These are phyloP conservation scores for Coemansia asiatica DNA, from an alignment of 192 early-diverging fungal genomes.

Conservation along the genomic window DNA sequence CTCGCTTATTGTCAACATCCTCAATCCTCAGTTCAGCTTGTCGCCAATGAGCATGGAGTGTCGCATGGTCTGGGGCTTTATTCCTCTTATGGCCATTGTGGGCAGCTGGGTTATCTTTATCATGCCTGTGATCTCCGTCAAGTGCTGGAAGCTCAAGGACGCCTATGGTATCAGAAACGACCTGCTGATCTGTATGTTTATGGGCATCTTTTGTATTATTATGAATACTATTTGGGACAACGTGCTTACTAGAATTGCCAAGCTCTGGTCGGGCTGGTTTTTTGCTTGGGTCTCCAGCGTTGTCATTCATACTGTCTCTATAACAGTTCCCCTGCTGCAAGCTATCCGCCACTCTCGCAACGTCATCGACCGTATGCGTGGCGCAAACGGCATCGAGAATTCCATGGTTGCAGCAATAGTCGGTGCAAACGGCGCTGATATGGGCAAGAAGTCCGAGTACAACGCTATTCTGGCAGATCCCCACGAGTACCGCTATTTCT, in stretches of 20 bases:
- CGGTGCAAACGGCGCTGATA: conserved; percentile 17
- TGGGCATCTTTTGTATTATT: conserved; percentile 22
- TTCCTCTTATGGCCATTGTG: conserved; percentile 20
- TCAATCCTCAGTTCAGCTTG: conserved; percentile 40
- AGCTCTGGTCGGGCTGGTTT: conserved; percentile 46
- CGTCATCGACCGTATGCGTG: conserved; percentile 35
- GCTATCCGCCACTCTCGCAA: conserved; percentile 44
- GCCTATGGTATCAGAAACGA: conserved; percentile 52
- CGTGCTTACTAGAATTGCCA: conserved; percentile 16
- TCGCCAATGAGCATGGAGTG: conserved; percentile 28
- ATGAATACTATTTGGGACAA: conserved; percentile 37
- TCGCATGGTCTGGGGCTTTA: conserved; percentile 38
- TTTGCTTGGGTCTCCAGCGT: conserved; percentile 34
- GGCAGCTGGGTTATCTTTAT: conserved; percentile 21
- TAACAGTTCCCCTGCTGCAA: conserved; percentile 25
- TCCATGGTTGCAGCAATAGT: conserved; percentile 26
- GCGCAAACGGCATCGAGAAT: conserved; percentile 19
- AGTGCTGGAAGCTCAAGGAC: conserved; percentile 45
- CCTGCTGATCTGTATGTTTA: conserved; percentile 26
- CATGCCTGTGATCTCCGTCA: conserved; percentile 27
- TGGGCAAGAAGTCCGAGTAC: conserved; percentile 36
- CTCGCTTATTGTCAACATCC: conserved; percentile 42
- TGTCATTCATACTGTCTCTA: conserved; percentile 29
- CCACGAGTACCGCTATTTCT: conserved; percentile 48
- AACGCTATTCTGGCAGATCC: conserved; percentile 39